Evolutionary conservation across 2,329 filamentous ascomycete genomes (phyloP).

Genomic region (Diaporthe nobilis): DNA sequence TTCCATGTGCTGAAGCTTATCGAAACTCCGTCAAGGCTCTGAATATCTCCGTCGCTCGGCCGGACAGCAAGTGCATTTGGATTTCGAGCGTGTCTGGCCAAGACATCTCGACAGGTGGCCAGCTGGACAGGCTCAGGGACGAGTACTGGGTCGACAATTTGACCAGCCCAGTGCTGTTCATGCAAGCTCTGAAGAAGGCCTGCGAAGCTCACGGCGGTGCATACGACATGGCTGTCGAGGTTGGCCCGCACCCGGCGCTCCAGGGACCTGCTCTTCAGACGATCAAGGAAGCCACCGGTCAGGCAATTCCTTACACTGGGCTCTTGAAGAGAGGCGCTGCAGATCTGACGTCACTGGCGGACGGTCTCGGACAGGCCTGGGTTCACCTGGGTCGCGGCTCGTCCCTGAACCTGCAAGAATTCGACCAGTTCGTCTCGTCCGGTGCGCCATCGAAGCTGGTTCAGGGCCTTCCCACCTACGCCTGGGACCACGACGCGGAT

Average conservation of each 20-base stretch:
- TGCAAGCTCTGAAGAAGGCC: background rate
- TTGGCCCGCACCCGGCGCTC: slow-evolving; percentile 56
- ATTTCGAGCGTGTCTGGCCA: slow-evolving; percentile 44
- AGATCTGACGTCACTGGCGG: background rate
- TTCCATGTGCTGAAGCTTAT: slow-evolving; percentile 52
- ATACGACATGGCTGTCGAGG: slow-evolving; percentile 45
- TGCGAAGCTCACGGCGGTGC: slow-evolving; percentile 7
- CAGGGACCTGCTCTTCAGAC: slow-evolving; percentile 55
- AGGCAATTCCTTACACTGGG: slow-evolving; percentile 45
- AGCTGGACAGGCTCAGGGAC: slow-evolving; percentile 13
- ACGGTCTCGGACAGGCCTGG: background rate
- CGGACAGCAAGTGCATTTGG: slow-evolving; percentile 40
- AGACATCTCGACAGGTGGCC: background rate
- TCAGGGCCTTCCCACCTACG: slow-evolving; percentile 36
- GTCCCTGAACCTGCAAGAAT: background rate
- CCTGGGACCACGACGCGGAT: slow-evolving; percentile 39
- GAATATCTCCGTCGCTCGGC: slow-evolving; percentile 43
- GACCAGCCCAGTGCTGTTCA: slow-evolving; percentile 46
- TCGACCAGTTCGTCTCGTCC: background rate
- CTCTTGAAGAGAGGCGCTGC: slow-evolving; percentile 2
- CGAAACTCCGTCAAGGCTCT: slow-evolving; percentile 39
- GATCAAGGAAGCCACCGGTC: slow-evolving; percentile 36
- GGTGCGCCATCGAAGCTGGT: background rate
- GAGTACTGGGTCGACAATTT: slow-evolving; percentile 45
- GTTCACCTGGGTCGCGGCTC: background rate